Percentiles rank a stretch among this genome's conserved stretches.
phyloP scores from a whole-genome alignment of 2,329 filamentous ascomycete genomes.

The Gaeumannomyces tritici region DNA sequence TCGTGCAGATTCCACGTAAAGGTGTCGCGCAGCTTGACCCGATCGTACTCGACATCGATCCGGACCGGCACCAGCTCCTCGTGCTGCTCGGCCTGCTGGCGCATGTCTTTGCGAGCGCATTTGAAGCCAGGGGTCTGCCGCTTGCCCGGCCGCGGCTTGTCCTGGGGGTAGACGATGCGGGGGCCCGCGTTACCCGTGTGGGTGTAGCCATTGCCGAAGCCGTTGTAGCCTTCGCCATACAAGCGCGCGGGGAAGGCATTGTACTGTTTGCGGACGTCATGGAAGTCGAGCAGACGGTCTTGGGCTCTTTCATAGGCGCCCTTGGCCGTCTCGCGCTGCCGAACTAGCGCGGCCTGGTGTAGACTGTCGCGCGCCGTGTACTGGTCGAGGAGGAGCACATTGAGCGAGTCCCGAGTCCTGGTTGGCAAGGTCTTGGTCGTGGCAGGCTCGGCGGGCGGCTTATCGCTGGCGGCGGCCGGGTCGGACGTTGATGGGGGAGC shows the following conservation, averaged over 20 bases:
- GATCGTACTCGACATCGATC: slow-evolving; percentile 90
- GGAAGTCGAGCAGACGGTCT: slow-evolving; percentile 61
- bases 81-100: slow-evolving; percentile 76
- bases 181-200: slow-evolving; percentile 51
- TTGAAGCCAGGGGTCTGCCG: slow-evolving; percentile 65
- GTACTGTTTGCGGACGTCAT: slow-evolving; percentile 44
- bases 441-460: background rate
- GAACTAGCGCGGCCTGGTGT: slow-evolving; percentile 42
- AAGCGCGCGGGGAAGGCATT: slow-evolving; percentile 47
- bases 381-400: slow-evolving; percentile 42
- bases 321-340: slow-evolving; percentile 42
- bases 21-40: slow-evolving; percentile 89
- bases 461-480: slow-evolving; percentile 8
- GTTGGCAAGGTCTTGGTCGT: background rate
- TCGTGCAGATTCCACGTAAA: slow-evolving; percentile 99
- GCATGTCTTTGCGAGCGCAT: slow-evolving; percentile 69
- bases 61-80: slow-evolving; percentile 89
- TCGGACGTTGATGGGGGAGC: slow-evolving; percentile 15
- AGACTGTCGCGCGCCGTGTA: slow-evolving; percentile 45
- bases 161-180: slow-evolving; percentile 68
- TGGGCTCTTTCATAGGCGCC: slow-evolving; percentile 26
- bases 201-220: slow-evolving; percentile 81
- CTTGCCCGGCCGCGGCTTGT: slow-evolving; percentile 68
- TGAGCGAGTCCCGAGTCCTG: slow-evolving; percentile 43
- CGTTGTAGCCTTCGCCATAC: slow-evolving; percentile 71